A percentile compares a stretch with the other conserved stretches of the same genome.
phyloP scores from a whole-genome alignment of 1,139 yeast species.

The Yamadazyma aaseri region DNA sequence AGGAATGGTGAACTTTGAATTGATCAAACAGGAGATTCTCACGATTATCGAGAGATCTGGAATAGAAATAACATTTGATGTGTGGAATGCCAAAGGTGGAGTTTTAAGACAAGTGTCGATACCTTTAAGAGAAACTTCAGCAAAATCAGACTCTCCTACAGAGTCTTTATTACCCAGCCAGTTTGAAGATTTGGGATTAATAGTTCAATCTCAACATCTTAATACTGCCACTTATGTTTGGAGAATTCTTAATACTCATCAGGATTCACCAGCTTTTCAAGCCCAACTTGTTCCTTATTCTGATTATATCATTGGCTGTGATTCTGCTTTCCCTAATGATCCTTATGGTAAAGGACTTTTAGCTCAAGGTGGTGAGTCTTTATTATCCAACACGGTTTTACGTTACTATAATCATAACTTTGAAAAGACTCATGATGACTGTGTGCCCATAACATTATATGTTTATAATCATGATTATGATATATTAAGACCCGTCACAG shows the following conservation, averaged over 20 bases:
- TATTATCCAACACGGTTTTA: constrained; percentile 64
- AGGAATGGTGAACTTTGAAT: constrained; percentile 34
- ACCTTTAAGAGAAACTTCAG: constrained; percentile 29
- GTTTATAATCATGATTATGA: constrained; percentile 90
- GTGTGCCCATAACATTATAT: constrained; percentile 53
- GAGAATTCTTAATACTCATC: constrained; percentile 76
- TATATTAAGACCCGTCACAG: constrained; percentile 81
- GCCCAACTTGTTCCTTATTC: constrained; percentile 84
- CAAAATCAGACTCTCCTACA: not conserved
- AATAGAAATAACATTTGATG: constrained; percentile 51
- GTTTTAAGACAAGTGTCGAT: constrained; percentile 51
- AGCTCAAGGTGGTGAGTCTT: constrained; percentile 82
- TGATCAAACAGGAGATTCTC: constrained; percentile 34
- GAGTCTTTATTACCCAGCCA: constrained; percentile 14
- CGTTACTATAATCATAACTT: constrained; percentile 55
- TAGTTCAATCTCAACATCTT: constrained; percentile 76
- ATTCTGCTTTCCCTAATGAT: constrained; percentile 46
- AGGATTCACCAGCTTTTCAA: constrained; percentile 78
- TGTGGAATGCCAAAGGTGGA: constrained; percentile 94
- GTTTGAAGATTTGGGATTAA: constrained; percentile 53
- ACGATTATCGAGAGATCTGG: constrained; percentile 26
- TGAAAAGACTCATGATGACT: constrained; percentile 30
- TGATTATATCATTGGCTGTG: constrained; percentile 89
- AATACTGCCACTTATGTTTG: constrained; percentile 80
- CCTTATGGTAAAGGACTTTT: constrained; percentile 56